Conservation (phyloP, 257 asterid species). For the Lithospermum erythrorhizon region DNA sequence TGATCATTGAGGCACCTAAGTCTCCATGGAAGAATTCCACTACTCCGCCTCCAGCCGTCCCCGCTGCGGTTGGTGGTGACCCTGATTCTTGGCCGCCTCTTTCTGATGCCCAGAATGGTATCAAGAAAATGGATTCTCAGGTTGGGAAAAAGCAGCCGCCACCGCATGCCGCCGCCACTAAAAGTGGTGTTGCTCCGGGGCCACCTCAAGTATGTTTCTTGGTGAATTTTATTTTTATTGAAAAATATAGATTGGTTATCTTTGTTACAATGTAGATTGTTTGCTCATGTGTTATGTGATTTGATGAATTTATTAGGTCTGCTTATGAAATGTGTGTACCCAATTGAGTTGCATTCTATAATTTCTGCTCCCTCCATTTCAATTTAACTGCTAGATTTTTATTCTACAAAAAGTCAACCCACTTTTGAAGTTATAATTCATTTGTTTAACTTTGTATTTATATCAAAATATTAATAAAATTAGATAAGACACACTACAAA, state of each 20-base stretch:
- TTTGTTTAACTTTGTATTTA: too few relatives aligned
- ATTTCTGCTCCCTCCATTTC: too few relatives aligned
- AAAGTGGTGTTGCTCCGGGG: background rate
- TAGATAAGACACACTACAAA: too few relatives aligned
- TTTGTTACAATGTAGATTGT: background rate
- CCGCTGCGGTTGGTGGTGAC: constrained; percentile 30
- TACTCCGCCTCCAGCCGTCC: constrained; percentile 24
- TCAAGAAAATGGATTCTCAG: background rate
- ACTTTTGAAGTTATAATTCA: too few relatives aligned
- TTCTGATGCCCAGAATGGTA: constrained; percentile 21
- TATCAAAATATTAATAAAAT: too few relatives aligned
- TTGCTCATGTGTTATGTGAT: background rate
- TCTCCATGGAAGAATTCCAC: constrained; percentile 72
- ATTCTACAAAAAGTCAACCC: too few relatives aligned
- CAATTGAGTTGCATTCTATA: background rate
- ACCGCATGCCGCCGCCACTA: background rate
- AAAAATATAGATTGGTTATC: too few relatives aligned
- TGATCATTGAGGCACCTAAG: constrained; percentile 33
- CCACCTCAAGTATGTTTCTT: background rate
- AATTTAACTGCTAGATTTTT: too few relatives aligned
- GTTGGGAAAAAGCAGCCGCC: background rate
- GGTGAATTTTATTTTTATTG: background rate
- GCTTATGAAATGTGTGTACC: background rate
- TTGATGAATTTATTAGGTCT: background rate
- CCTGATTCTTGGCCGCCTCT: constrained; percentile 84